Conservation (phyloP, 306 rosid species). For the Comarum palustre region DNA sequence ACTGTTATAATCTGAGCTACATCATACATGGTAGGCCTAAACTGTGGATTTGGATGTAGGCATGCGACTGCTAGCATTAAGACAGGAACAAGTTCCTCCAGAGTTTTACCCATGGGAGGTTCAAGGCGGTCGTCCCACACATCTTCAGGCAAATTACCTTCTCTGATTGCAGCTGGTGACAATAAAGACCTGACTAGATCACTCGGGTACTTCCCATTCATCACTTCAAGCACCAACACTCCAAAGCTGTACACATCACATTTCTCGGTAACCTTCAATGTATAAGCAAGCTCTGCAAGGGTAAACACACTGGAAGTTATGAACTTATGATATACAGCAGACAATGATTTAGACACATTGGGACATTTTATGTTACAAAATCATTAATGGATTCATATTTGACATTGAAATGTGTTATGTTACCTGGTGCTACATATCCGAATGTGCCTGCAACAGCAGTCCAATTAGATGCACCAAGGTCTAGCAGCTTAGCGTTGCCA, state of each 20-base stretch:
- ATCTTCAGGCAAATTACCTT: conserved; percentile 16
- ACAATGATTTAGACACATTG: not conserved
- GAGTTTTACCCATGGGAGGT: conserved; percentile 19
- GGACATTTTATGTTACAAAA: not conserved
- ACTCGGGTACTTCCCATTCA: conserved; percentile 33
- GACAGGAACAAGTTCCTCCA: conserved; percentile 16
- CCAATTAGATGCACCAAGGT: conserved; percentile 34
- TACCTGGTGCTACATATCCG: conserved; percentile 52
- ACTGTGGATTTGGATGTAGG: conserved; percentile 25
- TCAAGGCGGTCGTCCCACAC: conserved; percentile 32
- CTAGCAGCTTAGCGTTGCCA: conserved; percentile 32
- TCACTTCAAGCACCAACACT: conserved; percentile 30
- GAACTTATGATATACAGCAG: not conserved
- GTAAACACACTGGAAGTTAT: not conserved
- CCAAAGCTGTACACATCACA: conserved; percentile 47
- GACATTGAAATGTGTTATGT: not conserved
- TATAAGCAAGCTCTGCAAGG: conserved; percentile 43
- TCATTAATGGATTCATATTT: not conserved
- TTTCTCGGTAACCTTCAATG: conserved; percentile 33
- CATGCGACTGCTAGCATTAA: conserved; percentile 33
- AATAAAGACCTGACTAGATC: conserved; percentile 17
- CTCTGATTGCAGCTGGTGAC: conserved; percentile 11
- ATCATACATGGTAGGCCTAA: conserved; percentile 33
- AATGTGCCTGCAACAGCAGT: conserved; percentile 40
- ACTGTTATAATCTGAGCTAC: conserved; percentile 25